Evolutionary conservation across 2,329 filamentous ascomycete species (phyloP).

Genomic region (Xylariaceae sp.): DNA sequence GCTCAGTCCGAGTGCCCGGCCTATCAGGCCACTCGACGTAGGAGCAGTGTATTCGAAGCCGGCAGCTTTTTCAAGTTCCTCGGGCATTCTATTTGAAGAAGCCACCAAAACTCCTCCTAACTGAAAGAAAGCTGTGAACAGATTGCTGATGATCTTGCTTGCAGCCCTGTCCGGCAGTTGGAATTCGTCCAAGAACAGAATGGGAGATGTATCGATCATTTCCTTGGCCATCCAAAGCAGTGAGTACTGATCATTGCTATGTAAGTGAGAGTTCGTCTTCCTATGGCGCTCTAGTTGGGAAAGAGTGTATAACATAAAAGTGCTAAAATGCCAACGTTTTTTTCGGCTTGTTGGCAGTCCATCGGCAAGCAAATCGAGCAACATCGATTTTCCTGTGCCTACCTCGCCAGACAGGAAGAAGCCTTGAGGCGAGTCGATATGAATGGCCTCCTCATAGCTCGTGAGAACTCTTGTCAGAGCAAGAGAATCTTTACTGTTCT

Average conservation of each 20-base stretch:
- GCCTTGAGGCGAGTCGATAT: constrained; percentile 68
- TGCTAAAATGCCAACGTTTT: constrained; percentile 77
- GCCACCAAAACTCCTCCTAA: constrained; percentile 76
- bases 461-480: constrained; percentile 67
- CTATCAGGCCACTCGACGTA: constrained; percentile 43
- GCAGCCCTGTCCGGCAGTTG: constrained; percentile 75
- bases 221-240: constrained; percentile 71
- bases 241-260: constrained; percentile 46
- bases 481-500: constrained; percentile 52
- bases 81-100: constrained; percentile 79
- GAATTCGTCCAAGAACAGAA: constrained; percentile 79
- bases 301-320: constrained; percentile 77
- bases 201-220: constrained; percentile 68
- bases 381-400: constrained; percentile 79
- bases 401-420: constrained; percentile 78
- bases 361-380: constrained; percentile 77
- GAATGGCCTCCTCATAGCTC: constrained; percentile 65
- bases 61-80: constrained; percentile 71
- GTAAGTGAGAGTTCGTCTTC: constrained; percentile 26
- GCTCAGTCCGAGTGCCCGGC: constrained; percentile 42
- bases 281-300: constrained; percentile 67
- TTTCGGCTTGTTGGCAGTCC: constrained; percentile 71
- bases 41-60: constrained; percentile 64
- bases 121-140: constrained; percentile 78
- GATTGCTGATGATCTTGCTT: constrained; percentile 73